phyloP scores from a whole-genome alignment of 1,139 yeast genomes.

The Pichia terricola region DNA sequence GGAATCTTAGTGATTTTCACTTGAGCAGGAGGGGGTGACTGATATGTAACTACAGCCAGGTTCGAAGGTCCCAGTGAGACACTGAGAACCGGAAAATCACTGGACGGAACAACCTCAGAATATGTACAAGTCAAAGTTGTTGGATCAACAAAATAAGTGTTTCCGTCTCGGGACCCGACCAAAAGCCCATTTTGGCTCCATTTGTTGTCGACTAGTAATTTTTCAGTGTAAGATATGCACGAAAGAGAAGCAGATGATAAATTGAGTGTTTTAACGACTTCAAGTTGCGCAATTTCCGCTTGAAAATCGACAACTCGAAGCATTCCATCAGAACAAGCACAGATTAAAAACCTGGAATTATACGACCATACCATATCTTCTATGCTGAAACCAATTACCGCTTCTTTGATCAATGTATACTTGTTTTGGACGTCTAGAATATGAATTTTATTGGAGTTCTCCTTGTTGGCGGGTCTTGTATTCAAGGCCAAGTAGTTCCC shows the following conservation, averaged over 20 bases:
- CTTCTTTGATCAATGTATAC: constrained; percentile 1
- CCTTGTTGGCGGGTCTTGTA: neutral
- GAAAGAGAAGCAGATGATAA: constrained; percentile 12
- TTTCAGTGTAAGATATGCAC: constrained; percentile 3
- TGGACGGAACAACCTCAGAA: constrained; percentile 4
- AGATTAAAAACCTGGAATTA: neutral
- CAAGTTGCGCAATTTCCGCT: neutral
- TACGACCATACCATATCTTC: constrained; percentile 9
- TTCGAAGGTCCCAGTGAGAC: constrained; percentile 3
- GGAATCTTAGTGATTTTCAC: too few species aligned
- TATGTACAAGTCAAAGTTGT: constrained; percentile 5
- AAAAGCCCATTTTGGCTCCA: constrained; percentile 1
- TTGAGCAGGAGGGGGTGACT: too few species aligned
- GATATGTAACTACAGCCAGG: constrained; percentile 1
- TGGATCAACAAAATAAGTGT: constrained; percentile 9
- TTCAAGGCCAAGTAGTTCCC: constrained; percentile 8
- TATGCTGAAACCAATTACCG: neutral
- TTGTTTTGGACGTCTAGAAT: constrained; percentile 3
- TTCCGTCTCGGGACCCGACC: constrained; percentile 14
- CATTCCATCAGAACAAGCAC: constrained; percentile 9
- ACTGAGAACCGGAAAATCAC: constrained; percentile 8
- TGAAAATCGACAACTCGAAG: constrained; percentile 3
- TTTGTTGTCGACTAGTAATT: neutral
- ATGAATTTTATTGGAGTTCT: neutral
- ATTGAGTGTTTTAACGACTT: neutral